Base-by-base conservation (phyloP, 2,329 filamentous ascomycete genomes). In the Pseudogymnoascus sp. region DNA sequence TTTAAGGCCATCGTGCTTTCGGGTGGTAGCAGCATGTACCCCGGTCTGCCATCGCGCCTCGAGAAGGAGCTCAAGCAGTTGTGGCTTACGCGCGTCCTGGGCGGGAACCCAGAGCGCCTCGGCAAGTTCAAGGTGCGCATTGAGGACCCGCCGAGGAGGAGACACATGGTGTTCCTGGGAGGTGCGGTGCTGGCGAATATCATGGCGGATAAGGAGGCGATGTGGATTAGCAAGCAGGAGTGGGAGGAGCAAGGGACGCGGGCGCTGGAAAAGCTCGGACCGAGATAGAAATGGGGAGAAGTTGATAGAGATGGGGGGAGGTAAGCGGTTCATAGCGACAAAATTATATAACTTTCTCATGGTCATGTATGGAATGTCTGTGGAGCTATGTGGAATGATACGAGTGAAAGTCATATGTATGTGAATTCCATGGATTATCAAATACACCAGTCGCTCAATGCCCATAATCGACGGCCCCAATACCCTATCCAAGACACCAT, bases 91-190 rank as follows among this genome's bases (percentile, higher is more conserved):
- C 87, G 88, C 66, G 91, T 97, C 43, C 79, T 99, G 68, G 84
- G 87, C 62, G 92, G 93, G 62, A 91, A 99, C 75, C 93, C 94
- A 0, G 93, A 97, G 77, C 85, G 94, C 67, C 76, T 99, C 71
- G 90, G 85, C 86, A 99, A 97, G 86, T 99, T 99, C 83, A 99
- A 97, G 84, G 93, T 99, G 67, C 86, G 94, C 75, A 97, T 99
- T 80, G 94, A 99, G 75, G 94, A 99, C 75, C 94, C 94, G 59
- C 94, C 94, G 35, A 84, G 94, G 77, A 85, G 94, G 78, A 84
- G 93, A 76, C 94, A 99, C 80, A 97, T 99, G 92, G 94, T 99
- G n/a, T 97, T 99, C 82, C 78, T 99, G 61, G 94, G 94, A 62
- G 94, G 94, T 69, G 94, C 94, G 25, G 94, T 99, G 65, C 80